Evolutionary conservation across 768 basidiomycete genomes (phyloP).

Genomic region (Termitomyces sp.): DNA sequence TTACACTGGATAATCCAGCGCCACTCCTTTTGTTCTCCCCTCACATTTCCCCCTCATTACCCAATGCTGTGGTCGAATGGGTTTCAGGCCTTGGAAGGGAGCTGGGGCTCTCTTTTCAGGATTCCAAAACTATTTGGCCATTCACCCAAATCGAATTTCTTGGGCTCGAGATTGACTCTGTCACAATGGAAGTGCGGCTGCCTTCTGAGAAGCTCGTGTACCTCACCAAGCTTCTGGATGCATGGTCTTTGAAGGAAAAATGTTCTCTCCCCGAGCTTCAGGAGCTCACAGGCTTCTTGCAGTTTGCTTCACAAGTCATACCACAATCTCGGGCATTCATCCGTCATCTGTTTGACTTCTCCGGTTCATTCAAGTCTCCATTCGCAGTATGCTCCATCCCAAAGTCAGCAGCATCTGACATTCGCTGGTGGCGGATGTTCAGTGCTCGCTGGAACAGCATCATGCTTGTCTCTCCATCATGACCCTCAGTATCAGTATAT

Average conservation of each 20-base stretch:
- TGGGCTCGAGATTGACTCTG: no score
- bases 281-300: slow-evolving; percentile 10
- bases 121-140: no score
- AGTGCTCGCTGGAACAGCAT: slow-evolving; percentile 25
- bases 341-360: slow-evolving; percentile 23
- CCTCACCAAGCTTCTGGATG: no score
- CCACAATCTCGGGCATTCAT: slow-evolving; percentile 25
- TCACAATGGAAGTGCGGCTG: no score
- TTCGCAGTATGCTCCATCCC: slow-evolving; percentile 21
- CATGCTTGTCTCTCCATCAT: slow-evolving; percentile 10
- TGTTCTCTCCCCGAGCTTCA: background rate
- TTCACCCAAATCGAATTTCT: no score
- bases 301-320: slow-evolving; percentile 29
- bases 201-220: no score
- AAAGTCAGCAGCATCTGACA: slow-evolving; percentile 13
- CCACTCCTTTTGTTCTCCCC: background rate
- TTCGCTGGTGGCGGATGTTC: slow-evolving; percentile 28
- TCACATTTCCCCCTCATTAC: no score
- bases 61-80: no score
- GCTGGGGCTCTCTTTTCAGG: no score
- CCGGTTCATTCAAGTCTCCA: slow-evolving; percentile 18
- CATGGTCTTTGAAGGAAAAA: background rate
- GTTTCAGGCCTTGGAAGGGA: no score
- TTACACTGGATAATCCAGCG: no score
- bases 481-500: background rate